phyloP scores from a whole-genome alignment of 345 rosid genomes.

The Hirschfeldia incana region DNA sequence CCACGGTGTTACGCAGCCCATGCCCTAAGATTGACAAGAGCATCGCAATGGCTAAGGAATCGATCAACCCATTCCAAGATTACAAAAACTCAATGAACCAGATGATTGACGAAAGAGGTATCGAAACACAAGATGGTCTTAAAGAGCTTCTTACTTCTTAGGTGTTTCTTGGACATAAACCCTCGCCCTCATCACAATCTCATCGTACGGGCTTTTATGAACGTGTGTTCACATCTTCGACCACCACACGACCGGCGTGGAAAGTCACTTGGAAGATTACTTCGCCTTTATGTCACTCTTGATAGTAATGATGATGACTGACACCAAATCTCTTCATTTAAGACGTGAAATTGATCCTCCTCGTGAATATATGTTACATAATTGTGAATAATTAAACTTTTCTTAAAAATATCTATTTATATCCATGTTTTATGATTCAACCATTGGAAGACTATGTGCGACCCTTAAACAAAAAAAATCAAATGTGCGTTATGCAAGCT shows the following conservation, averaged over 20 bases:
- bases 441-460: background rate
- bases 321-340: background rate
- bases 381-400: background rate
- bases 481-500: background rate
- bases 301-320: background rate
- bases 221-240: conserved; percentile 35
- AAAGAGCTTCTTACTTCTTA: conserved; percentile 39
- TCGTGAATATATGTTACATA: background rate
- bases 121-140: conserved; percentile 36
- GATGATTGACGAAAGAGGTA: conserved; percentile 35
- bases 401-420: background rate
- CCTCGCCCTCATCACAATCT: conserved; percentile 39
- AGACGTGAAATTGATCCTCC: conserved; percentile 3
- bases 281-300: conserved; percentile 31
- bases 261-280: conserved; percentile 33
- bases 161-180: conserved; percentile 43
- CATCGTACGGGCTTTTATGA: conserved; percentile 34
- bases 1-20: conserved; percentile 39
- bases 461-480: background rate
- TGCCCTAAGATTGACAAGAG: conserved; percentile 43
- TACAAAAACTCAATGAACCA: conserved; percentile 39
- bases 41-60: conserved; percentile 33
- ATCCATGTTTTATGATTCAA: background rate
- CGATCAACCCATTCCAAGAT: conserved; percentile 39
- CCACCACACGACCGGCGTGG: conserved; percentile 42